Evolutionary conservation across 2,329 filamentous ascomycete genomes (phyloP).

Genomic region (Fusarium cicatricum): DNA sequence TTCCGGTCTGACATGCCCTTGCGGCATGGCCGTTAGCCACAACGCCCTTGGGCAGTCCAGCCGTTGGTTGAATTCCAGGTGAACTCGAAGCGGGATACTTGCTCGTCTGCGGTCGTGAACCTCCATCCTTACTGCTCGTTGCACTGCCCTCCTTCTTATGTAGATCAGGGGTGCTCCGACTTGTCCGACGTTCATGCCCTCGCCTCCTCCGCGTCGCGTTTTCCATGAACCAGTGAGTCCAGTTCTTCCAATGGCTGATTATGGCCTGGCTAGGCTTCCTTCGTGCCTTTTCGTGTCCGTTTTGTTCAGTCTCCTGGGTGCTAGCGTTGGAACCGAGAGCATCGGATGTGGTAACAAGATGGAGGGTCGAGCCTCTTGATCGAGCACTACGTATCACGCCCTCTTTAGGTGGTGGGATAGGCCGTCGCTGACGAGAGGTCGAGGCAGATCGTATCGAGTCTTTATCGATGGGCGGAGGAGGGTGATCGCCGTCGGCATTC

Average conservation of each 20-base stretch:
- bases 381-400: conserved; percentile 71
- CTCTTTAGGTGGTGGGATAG: conserved; percentile 88
- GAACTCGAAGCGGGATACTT: conserved; percentile 58
- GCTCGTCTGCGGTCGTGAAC: conserved; percentile 67
- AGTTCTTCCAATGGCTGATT: conserved; percentile 68
- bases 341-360: conserved; percentile 76
- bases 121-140: conserved; percentile 60
- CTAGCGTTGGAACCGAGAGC: conserved; percentile 50
- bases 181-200: conserved; percentile 58
- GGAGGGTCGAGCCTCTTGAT: conserved; percentile 84
- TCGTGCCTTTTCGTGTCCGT: conserved; percentile 55
- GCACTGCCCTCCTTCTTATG: conserved; percentile 57
- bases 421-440: conserved; percentile 77
- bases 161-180: conserved; percentile 68
- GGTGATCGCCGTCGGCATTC: conserved; percentile 56
- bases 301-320: conserved; percentile 43
- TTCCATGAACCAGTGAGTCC: conserved; percentile 70
- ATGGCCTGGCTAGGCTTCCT: conserved; percentile 67
- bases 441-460: conserved; percentile 78
- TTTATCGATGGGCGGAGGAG: conserved; percentile 80
- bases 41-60: conserved; percentile 58
- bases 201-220: conserved; percentile 63
- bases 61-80: conserved; percentile 49
- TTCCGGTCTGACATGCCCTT: conserved; percentile 39
- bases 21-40: conserved; percentile 59